phyloP scores from a whole-genome alignment of 108 stramenopile genomes.

The Schizochytrium sp. region DNA sequence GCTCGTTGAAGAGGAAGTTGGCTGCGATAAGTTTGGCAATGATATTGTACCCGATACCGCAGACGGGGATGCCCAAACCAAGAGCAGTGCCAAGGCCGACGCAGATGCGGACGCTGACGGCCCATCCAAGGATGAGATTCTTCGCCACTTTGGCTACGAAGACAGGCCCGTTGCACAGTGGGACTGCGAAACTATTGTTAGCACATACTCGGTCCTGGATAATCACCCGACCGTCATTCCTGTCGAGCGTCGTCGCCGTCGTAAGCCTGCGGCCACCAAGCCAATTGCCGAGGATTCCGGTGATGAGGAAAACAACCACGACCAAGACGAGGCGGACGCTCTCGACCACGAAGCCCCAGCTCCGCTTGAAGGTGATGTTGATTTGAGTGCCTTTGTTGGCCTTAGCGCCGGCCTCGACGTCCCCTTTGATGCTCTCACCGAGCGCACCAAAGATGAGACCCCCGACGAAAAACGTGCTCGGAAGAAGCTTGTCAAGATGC shows the following conservation, averaged over 20 bases:
- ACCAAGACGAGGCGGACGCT: background rate
- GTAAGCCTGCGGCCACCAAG: background rate
- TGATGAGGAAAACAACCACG: background rate
- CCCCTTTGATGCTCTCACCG: background rate
- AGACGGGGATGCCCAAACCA: background rate
- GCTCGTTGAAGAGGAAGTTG: background rate
- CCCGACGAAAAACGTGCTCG: background rate
- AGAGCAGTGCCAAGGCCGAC: background rate
- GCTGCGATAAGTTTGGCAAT: background rate
- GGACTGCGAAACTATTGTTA: slow-evolving; percentile 22
- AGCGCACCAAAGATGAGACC: background rate
- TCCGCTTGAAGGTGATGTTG: background rate
- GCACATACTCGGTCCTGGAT: slow-evolving; percentile 7
- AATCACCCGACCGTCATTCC: slow-evolving; percentile 17
- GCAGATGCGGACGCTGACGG: background rate
- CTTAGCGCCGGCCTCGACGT: background rate
- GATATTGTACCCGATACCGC: background rate
- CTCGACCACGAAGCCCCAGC: background rate
- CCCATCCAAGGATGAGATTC: background rate
- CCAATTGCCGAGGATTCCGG: background rate
- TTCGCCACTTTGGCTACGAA: background rate
- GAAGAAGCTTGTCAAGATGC: background rate
- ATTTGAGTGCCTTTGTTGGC: background rate
- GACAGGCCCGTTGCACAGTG: background rate
- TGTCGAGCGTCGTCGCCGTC: background rate